Base-by-base conservation (phyloP, 306 rosid species). In the Dryas drummondii region DNA sequence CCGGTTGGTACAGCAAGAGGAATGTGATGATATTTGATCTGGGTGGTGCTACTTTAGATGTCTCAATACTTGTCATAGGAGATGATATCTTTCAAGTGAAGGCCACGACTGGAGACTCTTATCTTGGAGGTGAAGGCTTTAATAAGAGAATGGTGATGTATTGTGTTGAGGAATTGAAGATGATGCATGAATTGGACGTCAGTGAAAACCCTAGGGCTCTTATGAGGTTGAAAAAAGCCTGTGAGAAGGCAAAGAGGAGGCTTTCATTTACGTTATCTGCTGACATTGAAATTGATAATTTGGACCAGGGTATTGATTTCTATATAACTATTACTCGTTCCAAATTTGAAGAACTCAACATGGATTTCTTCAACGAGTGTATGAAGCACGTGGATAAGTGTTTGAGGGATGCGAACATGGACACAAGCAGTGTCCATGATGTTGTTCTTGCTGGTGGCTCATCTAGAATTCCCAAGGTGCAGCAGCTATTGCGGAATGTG, bases 201-300 rank as follows among this genome's bases (percentile, higher is more conserved):
- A 37, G 46, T 37, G 66, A 19, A 2, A 32, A 13, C 66, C 37
- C 9, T 2, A 37, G 5, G 17, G 66, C 66, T 5, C 66, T 61
- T 13, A 61, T 45, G 46, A 61, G 66, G 46, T 14, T 61, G 0
- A 61, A 8, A 61, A 32, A 61, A 5, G 19, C 0, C 2, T 61
- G 66, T 13, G 66, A 61, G 11, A 61, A 61, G 5, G 66, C 66
- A 14, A 61, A 62, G 11, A 37, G 67, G 67, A 62, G 47, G 7
- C 48, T 40, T 7, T 62, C 67, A 40, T 62, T 37, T 37, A 40
- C 19, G 0, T 1, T 3, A 0, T 6, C 9, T 3, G 37, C 66
- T 37, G 47, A 61, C 22, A 62, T 40, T 62, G 67, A 40, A 40
- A 40, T 62, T 10, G 67, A 7, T 4, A 6, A 47, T 16, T 62